Evolutionary conservation across 371 early-diverging fungal species (phyloP).

Genomic region (Apophysomyces variabilis): DNA sequence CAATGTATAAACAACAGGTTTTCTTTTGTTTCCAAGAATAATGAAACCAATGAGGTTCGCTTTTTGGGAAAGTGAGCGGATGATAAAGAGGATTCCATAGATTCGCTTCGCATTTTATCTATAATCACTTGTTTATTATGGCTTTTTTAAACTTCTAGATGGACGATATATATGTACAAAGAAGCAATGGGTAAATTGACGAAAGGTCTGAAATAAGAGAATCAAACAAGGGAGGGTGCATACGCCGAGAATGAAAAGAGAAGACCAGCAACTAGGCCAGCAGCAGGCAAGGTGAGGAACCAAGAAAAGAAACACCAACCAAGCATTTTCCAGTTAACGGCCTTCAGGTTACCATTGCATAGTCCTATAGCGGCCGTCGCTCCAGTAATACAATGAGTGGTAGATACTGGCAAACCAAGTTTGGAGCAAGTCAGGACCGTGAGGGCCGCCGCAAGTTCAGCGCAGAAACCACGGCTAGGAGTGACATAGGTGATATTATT

Average conservation of each 20-base stretch:
- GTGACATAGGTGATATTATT: slow-evolving; percentile 87
- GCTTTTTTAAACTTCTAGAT: neutral
- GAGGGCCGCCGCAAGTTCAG: slow-evolving; percentile 83
- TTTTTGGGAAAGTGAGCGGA: too few relatives aligned
- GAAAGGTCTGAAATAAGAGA: neutral
- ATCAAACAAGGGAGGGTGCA: slow-evolving; percentile 44
- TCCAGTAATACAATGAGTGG: slow-evolving; percentile 90
- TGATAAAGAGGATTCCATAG: neutral
- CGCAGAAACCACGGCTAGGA: slow-evolving; percentile 86
- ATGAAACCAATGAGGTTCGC: too few relatives aligned
- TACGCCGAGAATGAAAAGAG: slow-evolving; percentile 67
- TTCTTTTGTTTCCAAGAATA: too few relatives aligned
- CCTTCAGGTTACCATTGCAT: slow-evolving; percentile 69
- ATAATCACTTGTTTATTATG: too few relatives aligned
- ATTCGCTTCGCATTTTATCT: too few relatives aligned
- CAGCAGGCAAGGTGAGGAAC: slow-evolving; percentile 82
- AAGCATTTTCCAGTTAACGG: slow-evolving; percentile 86
- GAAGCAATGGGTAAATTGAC: neutral
- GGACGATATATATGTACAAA: neutral
- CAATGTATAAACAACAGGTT: too few relatives aligned
- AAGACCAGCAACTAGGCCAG: slow-evolving; percentile 72
- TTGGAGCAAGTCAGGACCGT: slow-evolving; percentile 88
- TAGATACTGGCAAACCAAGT: slow-evolving; percentile 83
- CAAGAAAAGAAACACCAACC: slow-evolving; percentile 74
- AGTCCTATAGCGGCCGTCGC: slow-evolving; percentile 86